Percentiles rank a stretch among this genome's conserved stretches.
Conservation (phyloP, 1,284 basidiomycete genomes). For the Earliella scabrosa region DNA sequence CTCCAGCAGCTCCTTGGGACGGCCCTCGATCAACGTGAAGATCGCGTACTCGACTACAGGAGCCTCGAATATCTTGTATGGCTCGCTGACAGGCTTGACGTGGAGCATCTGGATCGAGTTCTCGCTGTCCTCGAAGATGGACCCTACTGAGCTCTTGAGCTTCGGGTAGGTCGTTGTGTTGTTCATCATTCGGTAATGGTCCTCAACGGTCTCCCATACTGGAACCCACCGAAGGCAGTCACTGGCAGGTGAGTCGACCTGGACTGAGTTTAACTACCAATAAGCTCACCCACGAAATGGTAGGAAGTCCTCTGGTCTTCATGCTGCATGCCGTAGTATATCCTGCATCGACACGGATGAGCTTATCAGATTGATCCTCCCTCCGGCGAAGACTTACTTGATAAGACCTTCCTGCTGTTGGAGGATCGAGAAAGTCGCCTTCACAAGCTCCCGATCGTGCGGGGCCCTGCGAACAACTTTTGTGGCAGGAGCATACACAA, state of each 20-base stretch:
- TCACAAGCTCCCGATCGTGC: slow-evolving; percentile 6
- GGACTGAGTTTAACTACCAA: background rate
- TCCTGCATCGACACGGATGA: slow-evolving; percentile 1
- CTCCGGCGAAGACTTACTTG: slow-evolving; percentile 14
- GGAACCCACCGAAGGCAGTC: background rate
- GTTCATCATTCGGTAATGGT: slow-evolving; percentile 23
- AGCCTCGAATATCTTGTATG: slow-evolving; percentile 25
- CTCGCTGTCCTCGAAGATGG: slow-evolving; percentile 2
- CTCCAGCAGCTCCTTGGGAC: slow-evolving; percentile 16
- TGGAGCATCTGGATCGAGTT: slow-evolving; percentile 15
- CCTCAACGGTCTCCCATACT: slow-evolving; percentile 28
- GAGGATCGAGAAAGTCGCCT: slow-evolving; percentile 15
- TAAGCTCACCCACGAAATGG: slow-evolving; percentile 19
- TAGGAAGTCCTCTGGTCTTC: slow-evolving; percentile 26
- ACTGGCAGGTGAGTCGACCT: background rate
- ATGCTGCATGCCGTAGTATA: slow-evolving; percentile 23
- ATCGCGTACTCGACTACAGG: slow-evolving; percentile 27
- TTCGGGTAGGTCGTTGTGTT: slow-evolving; percentile 17
- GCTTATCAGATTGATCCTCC: background rate
- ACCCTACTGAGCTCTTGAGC: slow-evolving; percentile 2
- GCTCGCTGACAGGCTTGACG: slow-evolving; percentile 11
- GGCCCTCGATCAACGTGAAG: slow-evolving; percentile 21
- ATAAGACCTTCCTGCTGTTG: slow-evolving; percentile 22
- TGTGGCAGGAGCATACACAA: slow-evolving; percentile 7
- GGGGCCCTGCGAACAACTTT: slow-evolving; percentile 16